phyloP scores from a whole-genome alignment of 495 filamentous ascomycete genomes.

The Filosporella fistucella region DNA sequence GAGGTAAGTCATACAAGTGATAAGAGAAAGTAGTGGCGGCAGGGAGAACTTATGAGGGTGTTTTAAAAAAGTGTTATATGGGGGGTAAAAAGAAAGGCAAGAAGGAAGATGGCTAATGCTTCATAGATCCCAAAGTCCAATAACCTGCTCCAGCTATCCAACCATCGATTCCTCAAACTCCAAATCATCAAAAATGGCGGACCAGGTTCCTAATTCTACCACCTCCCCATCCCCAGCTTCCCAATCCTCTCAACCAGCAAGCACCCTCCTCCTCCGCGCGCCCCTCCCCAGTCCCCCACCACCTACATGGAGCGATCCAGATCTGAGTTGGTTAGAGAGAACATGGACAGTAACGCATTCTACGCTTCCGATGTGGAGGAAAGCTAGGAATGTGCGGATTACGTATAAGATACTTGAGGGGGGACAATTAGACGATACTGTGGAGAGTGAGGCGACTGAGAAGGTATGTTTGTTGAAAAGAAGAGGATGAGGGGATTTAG shows the following conservation, averaged over 20 bases:
- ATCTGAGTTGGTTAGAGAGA: slow-evolving; percentile 52
- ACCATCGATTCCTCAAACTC: neutral
- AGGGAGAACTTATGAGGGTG: no score
- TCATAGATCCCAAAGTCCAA: neutral
- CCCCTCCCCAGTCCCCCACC: neutral
- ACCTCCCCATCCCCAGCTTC: neutral
- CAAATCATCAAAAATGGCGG: neutral
- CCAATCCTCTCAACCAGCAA: neutral
- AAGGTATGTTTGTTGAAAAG: no score
- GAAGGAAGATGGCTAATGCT: no score
- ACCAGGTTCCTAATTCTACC: neutral
- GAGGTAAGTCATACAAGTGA: no score
- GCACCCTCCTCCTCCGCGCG: slow-evolving; percentile 8
- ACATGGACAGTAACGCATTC: slow-evolving; percentile 76
- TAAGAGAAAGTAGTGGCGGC: no score
- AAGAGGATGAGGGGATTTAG: no score
- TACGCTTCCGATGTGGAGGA: slow-evolving; percentile 71
- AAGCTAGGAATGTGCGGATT: slow-evolving; percentile 68
- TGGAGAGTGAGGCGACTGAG: slow-evolving; percentile 50
- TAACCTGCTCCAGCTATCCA: neutral
- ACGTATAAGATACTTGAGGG: slow-evolving; percentile 51
- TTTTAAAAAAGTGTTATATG: no score
- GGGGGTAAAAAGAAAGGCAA: no score
- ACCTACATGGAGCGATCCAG: slow-evolving; percentile 31
- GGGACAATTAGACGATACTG: slow-evolving; percentile 54